Percentiles rank a stretch among this genome's conserved stretches.
Conservation (phyloP, 495 filamentous ascomycete genomes). For the Penicillium simplicissimum region DNA sequence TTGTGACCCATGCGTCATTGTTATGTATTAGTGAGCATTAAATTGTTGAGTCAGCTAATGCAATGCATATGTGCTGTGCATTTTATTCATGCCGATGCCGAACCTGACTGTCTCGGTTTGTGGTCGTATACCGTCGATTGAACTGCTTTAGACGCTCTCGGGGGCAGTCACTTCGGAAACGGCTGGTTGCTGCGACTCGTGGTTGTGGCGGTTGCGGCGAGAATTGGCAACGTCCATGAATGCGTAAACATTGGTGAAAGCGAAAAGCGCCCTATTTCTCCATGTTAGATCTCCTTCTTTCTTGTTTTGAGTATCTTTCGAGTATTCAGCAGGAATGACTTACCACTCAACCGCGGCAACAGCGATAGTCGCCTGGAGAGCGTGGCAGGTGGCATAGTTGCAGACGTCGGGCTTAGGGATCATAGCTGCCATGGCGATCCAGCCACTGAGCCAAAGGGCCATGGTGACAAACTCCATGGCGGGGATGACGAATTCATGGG, state of each 20-base stretch:
- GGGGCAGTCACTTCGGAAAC: constrained; percentile 13
- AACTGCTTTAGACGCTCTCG: neutral
- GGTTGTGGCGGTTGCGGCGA: constrained; percentile 5
- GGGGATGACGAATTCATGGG: constrained; percentile 49
- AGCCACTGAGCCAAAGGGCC: constrained; percentile 62
- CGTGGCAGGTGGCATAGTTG: constrained; percentile 43
- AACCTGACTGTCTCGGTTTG: neutral
- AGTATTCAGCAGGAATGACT: constrained; percentile 1
- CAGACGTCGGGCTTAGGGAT: constrained; percentile 48
- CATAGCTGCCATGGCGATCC: constrained; percentile 65
- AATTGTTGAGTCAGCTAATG: neutral
- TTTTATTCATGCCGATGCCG: neutral
- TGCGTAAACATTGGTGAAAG: constrained; percentile 24
- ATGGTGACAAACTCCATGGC: constrained; percentile 24
- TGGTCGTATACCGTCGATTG: neutral
- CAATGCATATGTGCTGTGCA: neutral
- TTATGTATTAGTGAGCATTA: constrained; percentile 4
- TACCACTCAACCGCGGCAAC: constrained; percentile 54
- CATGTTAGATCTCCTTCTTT: neutral
- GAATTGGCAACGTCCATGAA: constrained; percentile 22
- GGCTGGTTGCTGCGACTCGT: constrained; percentile 6
- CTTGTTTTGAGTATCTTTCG: neutral
- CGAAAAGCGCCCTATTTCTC: constrained; percentile 35
- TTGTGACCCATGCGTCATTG: neutral
- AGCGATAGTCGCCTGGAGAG: constrained; percentile 44